phyloP scores from a whole-genome alignment of 176 grass and related monocot species.

The Oryza glaberrima region DNA sequence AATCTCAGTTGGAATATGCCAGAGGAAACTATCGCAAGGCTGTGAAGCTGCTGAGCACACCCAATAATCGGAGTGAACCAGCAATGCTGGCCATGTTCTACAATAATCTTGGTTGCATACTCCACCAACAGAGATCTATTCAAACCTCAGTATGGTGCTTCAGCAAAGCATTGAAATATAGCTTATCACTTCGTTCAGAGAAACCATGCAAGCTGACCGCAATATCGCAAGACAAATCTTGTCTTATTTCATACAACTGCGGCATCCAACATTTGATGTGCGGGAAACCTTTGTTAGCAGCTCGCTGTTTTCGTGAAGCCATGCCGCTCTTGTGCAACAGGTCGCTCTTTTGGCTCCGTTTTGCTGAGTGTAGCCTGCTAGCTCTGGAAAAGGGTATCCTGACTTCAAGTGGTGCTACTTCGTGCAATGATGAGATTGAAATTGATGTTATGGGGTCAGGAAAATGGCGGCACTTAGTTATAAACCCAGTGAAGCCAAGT shows the following conservation, averaged over 20 bases:
- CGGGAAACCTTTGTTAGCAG: slow-evolving; percentile 76
- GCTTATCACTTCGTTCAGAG: slow-evolving; percentile 55
- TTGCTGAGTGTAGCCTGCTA: slow-evolving; percentile 77
- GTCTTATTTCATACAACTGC: slow-evolving; percentile 79
- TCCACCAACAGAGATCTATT: slow-evolving; percentile 75
- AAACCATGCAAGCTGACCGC: slow-evolving; percentile 61
- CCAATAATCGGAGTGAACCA: slow-evolving; percentile 68
- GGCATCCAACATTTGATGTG: slow-evolving; percentile 78
- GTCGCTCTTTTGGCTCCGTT: slow-evolving; percentile 86
- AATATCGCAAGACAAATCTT: slow-evolving; percentile 76
- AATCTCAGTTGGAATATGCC: slow-evolving; percentile 92
- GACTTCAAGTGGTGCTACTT: slow-evolving; percentile 43
- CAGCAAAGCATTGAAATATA: slow-evolving; percentile 71
- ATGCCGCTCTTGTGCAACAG: slow-evolving; percentile 55
- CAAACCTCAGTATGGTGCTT: slow-evolving; percentile 69
- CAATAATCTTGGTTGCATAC: slow-evolving; percentile 87
- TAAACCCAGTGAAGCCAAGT: slow-evolving; percentile 41
- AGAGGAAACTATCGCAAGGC: slow-evolving; percentile 86
- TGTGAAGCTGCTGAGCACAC: slow-evolving; percentile 76
- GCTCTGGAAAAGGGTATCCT: slow-evolving; percentile 69
- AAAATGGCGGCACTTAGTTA: slow-evolving; percentile 63
- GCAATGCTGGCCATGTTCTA: slow-evolving; percentile 67
- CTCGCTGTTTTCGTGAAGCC: slow-evolving; percentile 72
- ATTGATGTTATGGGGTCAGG: slow-evolving; percentile 70
- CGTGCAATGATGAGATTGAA: slow-evolving; percentile 51